Conservation (phyloP, 2,329 filamentous ascomycete genomes). For the Biscogniauxia mediterranea region DNA sequence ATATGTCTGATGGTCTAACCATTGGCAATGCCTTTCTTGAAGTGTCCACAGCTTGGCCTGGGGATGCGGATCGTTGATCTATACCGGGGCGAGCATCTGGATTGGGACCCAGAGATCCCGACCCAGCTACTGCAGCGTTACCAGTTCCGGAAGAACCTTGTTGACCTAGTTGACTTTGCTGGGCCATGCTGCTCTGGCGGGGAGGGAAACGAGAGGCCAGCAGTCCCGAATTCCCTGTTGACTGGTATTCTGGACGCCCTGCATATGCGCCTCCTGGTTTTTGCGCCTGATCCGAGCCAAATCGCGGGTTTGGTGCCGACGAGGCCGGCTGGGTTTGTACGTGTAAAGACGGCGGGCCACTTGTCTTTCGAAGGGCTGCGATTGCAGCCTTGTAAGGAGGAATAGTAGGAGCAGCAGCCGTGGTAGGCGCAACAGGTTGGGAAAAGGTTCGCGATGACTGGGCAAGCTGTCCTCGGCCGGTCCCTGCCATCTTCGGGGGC, state of each 20-base stretch:
- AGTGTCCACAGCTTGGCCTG: constrained; percentile 36
- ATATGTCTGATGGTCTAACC: constrained; percentile 74
- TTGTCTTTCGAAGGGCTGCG: too few relatives aligned
- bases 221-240: constrained; percentile 24
- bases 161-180: constrained; percentile 34
- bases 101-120: constrained; percentile 30
- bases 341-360: constrained; percentile 30
- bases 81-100: constrained; percentile 32
- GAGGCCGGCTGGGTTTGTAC: constrained; percentile 27
- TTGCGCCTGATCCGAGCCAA: neutral
- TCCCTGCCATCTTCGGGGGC: constrained; percentile 41
- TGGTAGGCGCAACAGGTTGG: constrained; percentile 18
- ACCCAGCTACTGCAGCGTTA: constrained; percentile 14
- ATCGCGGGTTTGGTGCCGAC: neutral
- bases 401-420: neutral
- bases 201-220: constrained; percentile 50
- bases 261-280: constrained; percentile 1
- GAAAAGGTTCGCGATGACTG: constrained; percentile 30
- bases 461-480: constrained; percentile 42
- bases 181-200: constrained; percentile 57
- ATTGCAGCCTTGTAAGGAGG: constrained; percentile 22
- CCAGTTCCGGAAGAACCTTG: constrained; percentile 33
- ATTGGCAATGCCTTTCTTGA: constrained; percentile 55
- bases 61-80: constrained; percentile 40
- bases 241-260: constrained; percentile 6